Evolutionary conservation across 2,329 filamentous ascomycete genomes (phyloP).

Genomic region (Hyphodiscus sp.): DNA sequence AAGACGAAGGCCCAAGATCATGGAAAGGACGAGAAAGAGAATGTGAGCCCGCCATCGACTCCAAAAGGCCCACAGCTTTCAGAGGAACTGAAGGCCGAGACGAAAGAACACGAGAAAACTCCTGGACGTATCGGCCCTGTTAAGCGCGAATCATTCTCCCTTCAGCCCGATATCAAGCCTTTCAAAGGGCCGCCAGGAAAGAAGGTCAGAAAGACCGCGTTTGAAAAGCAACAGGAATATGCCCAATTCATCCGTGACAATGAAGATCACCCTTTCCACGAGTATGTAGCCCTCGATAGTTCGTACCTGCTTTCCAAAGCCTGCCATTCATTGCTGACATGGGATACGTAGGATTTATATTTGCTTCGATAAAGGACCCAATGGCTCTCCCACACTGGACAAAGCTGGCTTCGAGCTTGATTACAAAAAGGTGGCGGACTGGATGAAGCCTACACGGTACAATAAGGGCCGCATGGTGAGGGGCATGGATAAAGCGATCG

Average conservation of each 20-base stretch:
- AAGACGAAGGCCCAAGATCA: too few species aligned
- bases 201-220: conserved; percentile 5
- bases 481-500: conserved; percentile 6
- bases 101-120: background rate
- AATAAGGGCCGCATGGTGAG: conserved; percentile 9
- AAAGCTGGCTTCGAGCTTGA: conserved; percentile 36
- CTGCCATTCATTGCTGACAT: too few species aligned
- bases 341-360: conserved; percentile 38
- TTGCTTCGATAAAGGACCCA: conserved; percentile 35
- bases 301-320: too few species aligned
- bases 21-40: too few species aligned
- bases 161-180: conserved; percentile 3
- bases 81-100: too few species aligned
- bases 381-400: conserved; percentile 30
- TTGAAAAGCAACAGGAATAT: conserved; percentile 5
- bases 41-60: too few species aligned
- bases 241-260: conserved; percentile 1
- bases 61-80: too few species aligned
- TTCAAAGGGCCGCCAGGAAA: conserved; percentile 7
- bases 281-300: background rate
- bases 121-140: conserved; percentile 9
- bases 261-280: conserved; percentile 2
- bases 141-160: background rate
- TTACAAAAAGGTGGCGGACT: conserved; percentile 27
- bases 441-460: conserved; percentile 10